phyloP scores from a whole-genome alignment of 371 early-diverging fungal species.

The Blakeslea trispora region DNA sequence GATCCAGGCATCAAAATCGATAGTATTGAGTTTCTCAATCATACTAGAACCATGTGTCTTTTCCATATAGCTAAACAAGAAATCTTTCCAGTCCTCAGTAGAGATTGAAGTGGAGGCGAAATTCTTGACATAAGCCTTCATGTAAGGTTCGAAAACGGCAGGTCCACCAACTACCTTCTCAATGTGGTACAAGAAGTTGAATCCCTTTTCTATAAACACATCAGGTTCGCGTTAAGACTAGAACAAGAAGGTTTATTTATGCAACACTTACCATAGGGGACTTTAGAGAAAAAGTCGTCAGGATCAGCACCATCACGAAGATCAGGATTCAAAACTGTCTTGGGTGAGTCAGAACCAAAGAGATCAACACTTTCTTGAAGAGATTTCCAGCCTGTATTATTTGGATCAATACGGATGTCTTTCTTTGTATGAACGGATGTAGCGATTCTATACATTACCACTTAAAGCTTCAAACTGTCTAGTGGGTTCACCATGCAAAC shows the following conservation, averaged over 20 bases:
- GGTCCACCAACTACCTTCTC: slow-evolving; percentile 88
- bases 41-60: slow-evolving; percentile 65
- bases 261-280: slow-evolving; percentile 80
- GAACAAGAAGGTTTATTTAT: no score
- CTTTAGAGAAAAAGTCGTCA: slow-evolving; percentile 89
- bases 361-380: slow-evolving; percentile 78
- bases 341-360: slow-evolving; percentile 73
- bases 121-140: slow-evolving; percentile 78
- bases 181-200: slow-evolving; percentile 89
- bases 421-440: neutral
- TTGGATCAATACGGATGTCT: neutral
- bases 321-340: slow-evolving; percentile 79
- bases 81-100: slow-evolving; percentile 85
- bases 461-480: slow-evolving; percentile 89
- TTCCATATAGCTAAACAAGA: slow-evolving; percentile 73
- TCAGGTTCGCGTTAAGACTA: no score
- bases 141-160: slow-evolving; percentile 80
- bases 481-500: slow-evolving; percentile 79
- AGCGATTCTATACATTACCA: slow-evolving; percentile 35
- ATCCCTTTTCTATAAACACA: slow-evolving; percentile 72
- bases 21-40: slow-evolving; percentile 63
- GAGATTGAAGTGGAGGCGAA: slow-evolving; percentile 89
- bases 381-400: slow-evolving; percentile 59
- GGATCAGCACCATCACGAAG: slow-evolving; percentile 82
- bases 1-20: slow-evolving; percentile 94